Conservation (phyloP, 768 basidiomycete species). For the Mycena albidolilacea region DNA sequence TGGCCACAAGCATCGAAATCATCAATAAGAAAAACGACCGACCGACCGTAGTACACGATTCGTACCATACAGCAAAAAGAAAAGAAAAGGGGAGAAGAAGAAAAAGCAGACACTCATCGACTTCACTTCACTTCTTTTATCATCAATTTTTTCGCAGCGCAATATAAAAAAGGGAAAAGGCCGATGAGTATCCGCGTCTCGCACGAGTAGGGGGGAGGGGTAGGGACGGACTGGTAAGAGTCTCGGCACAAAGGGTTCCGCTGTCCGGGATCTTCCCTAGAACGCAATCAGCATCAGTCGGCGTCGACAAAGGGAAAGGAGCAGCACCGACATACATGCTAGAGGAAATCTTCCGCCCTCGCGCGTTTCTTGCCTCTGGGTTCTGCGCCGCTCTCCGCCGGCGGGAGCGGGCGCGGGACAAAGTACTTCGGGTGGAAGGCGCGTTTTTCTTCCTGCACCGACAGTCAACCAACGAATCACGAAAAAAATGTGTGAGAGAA, state of each 20-base stretch:
- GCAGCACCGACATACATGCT: constrained; percentile 22
- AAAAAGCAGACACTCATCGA: constrained; percentile 36
- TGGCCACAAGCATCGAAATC: neutral
- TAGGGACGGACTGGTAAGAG: constrained; percentile 53
- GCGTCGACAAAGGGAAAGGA: neutral
- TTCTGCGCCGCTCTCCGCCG: constrained; percentile 61
- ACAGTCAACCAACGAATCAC: neutral
- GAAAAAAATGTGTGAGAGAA: neutral
- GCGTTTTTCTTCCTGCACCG: constrained; percentile 81
- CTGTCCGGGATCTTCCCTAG: constrained; percentile 14
- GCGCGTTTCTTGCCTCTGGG: constrained; percentile 87
- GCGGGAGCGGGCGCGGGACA: constrained; percentile 59
- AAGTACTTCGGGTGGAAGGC: constrained; percentile 77
- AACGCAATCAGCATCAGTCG: constrained; percentile 7
- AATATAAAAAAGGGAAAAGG: constrained; percentile 36
- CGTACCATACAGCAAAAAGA: constrained; percentile 32
- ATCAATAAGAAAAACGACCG: constrained; percentile 37
- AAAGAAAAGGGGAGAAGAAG: constrained; percentile 9
- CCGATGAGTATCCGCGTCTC: constrained; percentile 36
- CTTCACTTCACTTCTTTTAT: constrained; percentile 18
- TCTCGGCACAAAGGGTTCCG: constrained; percentile 24
- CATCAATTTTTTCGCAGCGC: constrained; percentile 9
- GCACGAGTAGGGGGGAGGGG: constrained; percentile 37
- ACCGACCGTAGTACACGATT: constrained; percentile 42
- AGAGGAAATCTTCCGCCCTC: constrained; percentile 89